Percentiles rank a stretch among this genome's conserved stretches.
Evolutionary conservation across 2,329 filamentous ascomycete genomes (phyloP).

Genomic region (Coleophoma eucalyptorum): DNA sequence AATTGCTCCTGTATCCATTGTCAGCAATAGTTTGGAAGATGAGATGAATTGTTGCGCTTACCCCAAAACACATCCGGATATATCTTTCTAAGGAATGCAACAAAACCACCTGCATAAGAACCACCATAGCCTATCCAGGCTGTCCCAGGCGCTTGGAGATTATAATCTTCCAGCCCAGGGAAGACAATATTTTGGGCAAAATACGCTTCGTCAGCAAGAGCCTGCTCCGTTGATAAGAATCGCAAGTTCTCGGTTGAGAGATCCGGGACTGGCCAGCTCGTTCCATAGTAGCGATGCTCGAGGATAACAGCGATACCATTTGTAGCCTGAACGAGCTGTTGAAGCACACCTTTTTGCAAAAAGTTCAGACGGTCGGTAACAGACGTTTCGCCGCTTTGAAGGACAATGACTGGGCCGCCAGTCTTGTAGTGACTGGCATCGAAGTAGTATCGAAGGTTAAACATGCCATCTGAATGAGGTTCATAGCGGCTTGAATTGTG

Average conservation of each 20-base stretch:
- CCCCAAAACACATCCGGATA: conserved; percentile 80
- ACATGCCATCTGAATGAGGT: conserved; percentile 67
- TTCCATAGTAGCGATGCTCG: conserved; percentile 85
- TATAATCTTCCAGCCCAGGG: conserved; percentile 60
- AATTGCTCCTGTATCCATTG: conserved; percentile 47
- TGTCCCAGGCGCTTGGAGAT: conserved; percentile 61
- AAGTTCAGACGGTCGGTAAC: conserved; percentile 62
- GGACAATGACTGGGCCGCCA: conserved; percentile 77
- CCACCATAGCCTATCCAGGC: conserved; percentile 81
- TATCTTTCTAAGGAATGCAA: conserved; percentile 68
- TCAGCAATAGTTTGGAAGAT: too few relatives aligned
- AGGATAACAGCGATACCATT: conserved; percentile 75
- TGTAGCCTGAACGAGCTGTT: conserved; percentile 66
- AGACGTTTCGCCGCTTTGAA: conserved; percentile 68
- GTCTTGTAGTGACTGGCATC: conserved; percentile 70
- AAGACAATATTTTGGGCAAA: conserved; percentile 74
- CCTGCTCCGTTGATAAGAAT: conserved; percentile 81
- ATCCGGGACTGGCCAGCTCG: conserved; percentile 65
- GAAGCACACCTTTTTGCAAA: conserved; percentile 74
- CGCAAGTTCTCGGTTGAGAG: conserved; percentile 68
- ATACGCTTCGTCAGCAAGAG: conserved; percentile 76
- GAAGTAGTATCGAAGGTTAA: conserved; percentile 78
- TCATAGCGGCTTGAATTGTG: conserved; percentile 75
- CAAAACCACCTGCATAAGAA: conserved; percentile 78
- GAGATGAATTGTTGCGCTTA: conserved; percentile 1